Base-by-base conservation (phyloP, 2,329 filamentous ascomycete species). In the Pseudopithomyces maydicus region DNA sequence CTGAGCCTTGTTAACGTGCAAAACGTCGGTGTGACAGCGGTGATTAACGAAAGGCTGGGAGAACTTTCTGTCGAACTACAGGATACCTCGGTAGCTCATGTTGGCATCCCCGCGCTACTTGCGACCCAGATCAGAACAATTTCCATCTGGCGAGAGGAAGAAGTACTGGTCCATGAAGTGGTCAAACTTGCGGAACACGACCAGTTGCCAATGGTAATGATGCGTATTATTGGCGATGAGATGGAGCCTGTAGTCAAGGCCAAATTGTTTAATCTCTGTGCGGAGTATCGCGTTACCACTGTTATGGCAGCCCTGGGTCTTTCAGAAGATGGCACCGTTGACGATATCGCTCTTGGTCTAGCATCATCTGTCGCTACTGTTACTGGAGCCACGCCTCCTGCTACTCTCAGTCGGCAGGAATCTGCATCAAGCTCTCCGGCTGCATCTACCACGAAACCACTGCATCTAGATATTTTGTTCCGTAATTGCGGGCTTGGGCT, bases 191-290 rank as follows among this genome's bases (percentile, higher is more conserved):
- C 61, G 36, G 68, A 67, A 7, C 63, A 69, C 8, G 79, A 80
- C 20, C 72, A 73, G 23, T 78, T 85, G 1, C 87, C 88, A 0
- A 91, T 93, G 62, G 74, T 98, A 52, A 97, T 96, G 88, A 86
- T 90, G 57, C 86, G 95, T 48, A 90, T 97, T 78, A 90, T 99
- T 63, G 92, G 92, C 0, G 93, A 98, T 71, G 94, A 98, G 72
- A 91, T 96, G 78, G 94, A 98, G 62, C 94, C 96, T 0, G 88
- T 91, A 6, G 81, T 97, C 63, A 97, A 96, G 73, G 75, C 97
- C 56, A 96, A 96, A 72, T 78, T 98, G 41, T 90, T 90, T 74
- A 92, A 96, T 59, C 66, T 96, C 4, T 89, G 87, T 57, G 76
- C 92, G n/a, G 96, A 99, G 72, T 99, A 99, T 73, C 89, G 89